A percentile compares a stretch with the other conserved stretches of the same genome.
Conservation (phyloP, 2,329 filamentous ascomycete genomes). For the Nemania sp. region DNA sequence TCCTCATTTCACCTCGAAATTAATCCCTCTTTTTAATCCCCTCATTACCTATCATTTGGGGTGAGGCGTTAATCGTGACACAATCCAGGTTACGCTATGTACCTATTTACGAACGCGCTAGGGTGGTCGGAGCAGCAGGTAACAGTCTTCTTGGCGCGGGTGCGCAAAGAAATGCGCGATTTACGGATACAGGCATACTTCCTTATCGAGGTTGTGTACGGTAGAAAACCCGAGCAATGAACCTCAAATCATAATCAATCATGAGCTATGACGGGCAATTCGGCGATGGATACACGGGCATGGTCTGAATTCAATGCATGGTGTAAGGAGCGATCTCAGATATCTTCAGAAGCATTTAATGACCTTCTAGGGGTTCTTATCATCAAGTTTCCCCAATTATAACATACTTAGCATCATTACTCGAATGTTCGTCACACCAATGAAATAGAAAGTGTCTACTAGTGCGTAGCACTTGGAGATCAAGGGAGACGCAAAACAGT, state of each 20-base stretch:
- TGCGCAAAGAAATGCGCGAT: conserved; percentile 44
- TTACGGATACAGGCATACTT: conserved; percentile 46
- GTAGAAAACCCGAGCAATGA: conserved; percentile 38
- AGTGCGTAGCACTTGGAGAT: neutral
- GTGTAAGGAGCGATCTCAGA: conserved; percentile 10
- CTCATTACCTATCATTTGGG: neutral
- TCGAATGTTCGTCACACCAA: neutral
- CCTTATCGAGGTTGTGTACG: conserved; percentile 43
- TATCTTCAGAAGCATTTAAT: neutral
- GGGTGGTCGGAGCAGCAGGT: conserved; percentile 45
- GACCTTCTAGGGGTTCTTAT: neutral
- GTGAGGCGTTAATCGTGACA: neutral
- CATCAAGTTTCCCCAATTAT: neutral
- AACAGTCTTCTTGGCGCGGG: conserved; percentile 39
- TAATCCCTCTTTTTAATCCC: neutral
- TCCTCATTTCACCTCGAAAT: neutral
- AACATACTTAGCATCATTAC: neutral
- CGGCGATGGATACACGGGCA: neutral
- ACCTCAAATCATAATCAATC: neutral
- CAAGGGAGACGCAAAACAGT: neutral
- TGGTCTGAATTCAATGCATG: neutral
- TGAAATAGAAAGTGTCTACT: neutral
- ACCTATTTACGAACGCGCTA: conserved; percentile 46
- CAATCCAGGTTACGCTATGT: conserved; percentile 46
- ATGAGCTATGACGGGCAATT: neutral